These are phyloP conservation scores for Globisporangium acanthophoron DNA, from an alignment of 352 stramenopile species.

Conservation along the genomic window DNA sequence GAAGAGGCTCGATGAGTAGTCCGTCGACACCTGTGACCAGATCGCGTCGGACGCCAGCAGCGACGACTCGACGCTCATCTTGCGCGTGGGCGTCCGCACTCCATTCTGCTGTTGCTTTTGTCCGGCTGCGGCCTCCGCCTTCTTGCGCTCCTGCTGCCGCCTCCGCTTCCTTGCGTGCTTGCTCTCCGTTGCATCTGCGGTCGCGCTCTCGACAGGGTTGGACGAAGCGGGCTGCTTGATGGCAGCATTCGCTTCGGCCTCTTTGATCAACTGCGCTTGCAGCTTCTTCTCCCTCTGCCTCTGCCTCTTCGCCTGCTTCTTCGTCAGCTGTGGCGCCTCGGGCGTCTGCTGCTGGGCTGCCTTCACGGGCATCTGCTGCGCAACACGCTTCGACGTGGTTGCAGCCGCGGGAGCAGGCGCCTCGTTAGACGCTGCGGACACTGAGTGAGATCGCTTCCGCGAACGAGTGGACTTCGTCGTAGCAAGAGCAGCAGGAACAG, in stretches of 20 bases:
- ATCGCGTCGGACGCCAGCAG: conserved; percentile 56
- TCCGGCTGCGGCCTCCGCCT: conserved; percentile 2
- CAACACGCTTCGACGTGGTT: background rate
- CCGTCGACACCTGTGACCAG: conserved; percentile 59
- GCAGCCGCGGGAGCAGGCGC: background rate
- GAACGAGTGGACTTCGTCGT: background rate
- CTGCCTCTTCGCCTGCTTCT: conserved; percentile 11
- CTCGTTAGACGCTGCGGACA: conserved; percentile 3
- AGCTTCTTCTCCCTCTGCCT: background rate
- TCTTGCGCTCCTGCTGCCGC: conserved; percentile 11
- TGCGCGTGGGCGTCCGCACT: conserved; percentile 15
- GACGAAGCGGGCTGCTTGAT: background rate
- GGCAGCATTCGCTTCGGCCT: background rate
- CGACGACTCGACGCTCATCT: conserved; percentile 63
- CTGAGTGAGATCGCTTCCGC: conserved; percentile 23
- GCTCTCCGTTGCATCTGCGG: background rate
- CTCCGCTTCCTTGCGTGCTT: conserved; percentile 9
- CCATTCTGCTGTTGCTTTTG: background rate
- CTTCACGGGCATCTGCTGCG: conserved; percentile 10
- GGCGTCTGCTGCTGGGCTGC: conserved; percentile 15
- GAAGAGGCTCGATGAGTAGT: conserved; percentile 27
- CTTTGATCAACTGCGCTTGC: background rate
- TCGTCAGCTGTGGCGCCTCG: conserved; percentile 1
- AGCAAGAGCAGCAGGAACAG: background rate
- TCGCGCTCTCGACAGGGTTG: background rate